These are phyloP conservation scores for Aspergillus fischeri DNA, from an alignment of 2,329 filamentous ascomycete genomes.

Conservation along the genomic window DNA sequence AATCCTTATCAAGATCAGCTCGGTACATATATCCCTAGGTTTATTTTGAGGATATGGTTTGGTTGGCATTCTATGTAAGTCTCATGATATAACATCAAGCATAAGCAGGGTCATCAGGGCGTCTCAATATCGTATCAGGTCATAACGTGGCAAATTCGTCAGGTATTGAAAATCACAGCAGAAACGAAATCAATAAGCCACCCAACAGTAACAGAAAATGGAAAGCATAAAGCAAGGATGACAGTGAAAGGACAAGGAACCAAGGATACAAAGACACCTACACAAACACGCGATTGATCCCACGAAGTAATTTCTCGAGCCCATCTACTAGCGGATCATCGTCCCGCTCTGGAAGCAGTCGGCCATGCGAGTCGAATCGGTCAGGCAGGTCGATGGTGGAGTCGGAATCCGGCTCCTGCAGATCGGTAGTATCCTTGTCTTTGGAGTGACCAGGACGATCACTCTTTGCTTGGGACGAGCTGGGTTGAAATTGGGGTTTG, in stretches of 20 bases:
- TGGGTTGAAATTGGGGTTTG: constrained; percentile 5
- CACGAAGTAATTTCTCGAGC: constrained; percentile 34
- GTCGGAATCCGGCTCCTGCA: constrained; percentile 34
- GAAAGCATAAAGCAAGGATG: background rate
- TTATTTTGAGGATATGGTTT: background rate
- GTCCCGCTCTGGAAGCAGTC: constrained; percentile 28
- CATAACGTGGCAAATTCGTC: background rate
- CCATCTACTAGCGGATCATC: constrained; percentile 33
- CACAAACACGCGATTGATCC: constrained; percentile 23
- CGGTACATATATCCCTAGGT: background rate
- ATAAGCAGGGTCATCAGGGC: background rate
- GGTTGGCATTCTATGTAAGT: background rate
- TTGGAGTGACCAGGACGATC: constrained; percentile 2
- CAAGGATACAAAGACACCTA: constrained; percentile 5
- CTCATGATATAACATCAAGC: background rate
- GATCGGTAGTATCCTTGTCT: constrained; percentile 2
- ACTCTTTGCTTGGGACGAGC: background rate
- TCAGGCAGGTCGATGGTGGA: constrained; percentile 42
- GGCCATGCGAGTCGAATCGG: constrained; percentile 42
- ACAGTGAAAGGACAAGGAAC: constrained; percentile 1
- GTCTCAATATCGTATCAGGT: background rate
- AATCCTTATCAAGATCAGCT: constrained; percentile 2
- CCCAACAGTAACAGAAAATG: background rate
- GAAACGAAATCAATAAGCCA: background rate
- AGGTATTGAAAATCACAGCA: background rate